Percentiles rank a stretch among this genome's conserved stretches.
Conservation (phyloP, 2,329 filamentous ascomycete genomes). For the Stagonosporopsis rhizophila region DNA sequence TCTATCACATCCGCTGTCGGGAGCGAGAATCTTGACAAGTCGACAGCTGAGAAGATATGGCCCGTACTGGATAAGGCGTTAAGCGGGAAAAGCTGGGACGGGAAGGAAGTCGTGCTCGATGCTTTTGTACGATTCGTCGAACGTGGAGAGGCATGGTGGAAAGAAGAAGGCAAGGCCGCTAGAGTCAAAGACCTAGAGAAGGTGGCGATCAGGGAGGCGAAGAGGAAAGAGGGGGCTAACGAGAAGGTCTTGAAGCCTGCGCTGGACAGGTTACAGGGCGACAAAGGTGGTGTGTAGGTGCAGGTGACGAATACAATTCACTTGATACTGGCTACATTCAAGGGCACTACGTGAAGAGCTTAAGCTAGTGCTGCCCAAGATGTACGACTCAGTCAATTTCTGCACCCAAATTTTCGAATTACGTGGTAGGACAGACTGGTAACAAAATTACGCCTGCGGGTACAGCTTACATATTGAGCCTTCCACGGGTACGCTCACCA, state of each 20-base stretch:
- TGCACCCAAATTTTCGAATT: too few relatives aligned
- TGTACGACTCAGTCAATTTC: too few relatives aligned
- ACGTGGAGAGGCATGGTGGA: slow-evolving; percentile 65
- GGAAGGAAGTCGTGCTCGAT: slow-evolving; percentile 84
- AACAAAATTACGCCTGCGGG: too few relatives aligned
- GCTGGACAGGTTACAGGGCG: slow-evolving; percentile 24
- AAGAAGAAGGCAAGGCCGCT: slow-evolving; percentile 62
- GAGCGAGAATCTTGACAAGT: slow-evolving; percentile 64
- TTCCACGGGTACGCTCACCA: too few relatives aligned
- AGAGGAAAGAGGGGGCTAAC: slow-evolving; percentile 87
- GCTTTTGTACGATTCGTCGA: slow-evolving; percentile 81
- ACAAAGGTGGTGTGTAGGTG: neutral
- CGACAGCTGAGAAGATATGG: slow-evolving; percentile 74
- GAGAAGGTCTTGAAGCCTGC: slow-evolving; percentile 32
- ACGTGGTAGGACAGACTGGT: too few relatives aligned
- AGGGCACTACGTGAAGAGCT: too few relatives aligned
- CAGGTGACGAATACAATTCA: neutral
- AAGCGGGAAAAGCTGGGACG: slow-evolving; percentile 87
- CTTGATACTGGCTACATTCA: too few relatives aligned
- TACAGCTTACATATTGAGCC: too few relatives aligned
- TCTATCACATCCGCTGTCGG: slow-evolving; percentile 66
- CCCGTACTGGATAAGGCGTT: slow-evolving; percentile 82
- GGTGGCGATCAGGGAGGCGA: slow-evolving; percentile 81
- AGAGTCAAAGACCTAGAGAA: slow-evolving; percentile 70
- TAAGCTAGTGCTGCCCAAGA: too few relatives aligned